Evolutionary conservation across 306 rosid species (phyloP).

Genomic region (Hylodesmum podocarpum): DNA sequence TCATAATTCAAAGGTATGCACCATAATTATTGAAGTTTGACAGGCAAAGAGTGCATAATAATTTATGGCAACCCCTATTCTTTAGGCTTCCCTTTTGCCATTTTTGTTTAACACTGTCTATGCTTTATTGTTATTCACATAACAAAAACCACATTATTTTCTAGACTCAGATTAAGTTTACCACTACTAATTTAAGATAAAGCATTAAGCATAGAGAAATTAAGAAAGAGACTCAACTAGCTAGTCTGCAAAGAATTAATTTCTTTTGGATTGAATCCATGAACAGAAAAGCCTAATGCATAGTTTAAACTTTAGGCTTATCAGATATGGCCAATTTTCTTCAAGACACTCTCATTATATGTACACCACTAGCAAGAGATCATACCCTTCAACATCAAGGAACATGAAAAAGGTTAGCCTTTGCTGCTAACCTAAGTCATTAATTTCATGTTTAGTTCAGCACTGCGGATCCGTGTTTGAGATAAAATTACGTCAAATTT

Average conservation of each 20-base stretch:
- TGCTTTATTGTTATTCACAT: slow-evolving; percentile 23
- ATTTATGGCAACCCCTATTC: slow-evolving; percentile 39
- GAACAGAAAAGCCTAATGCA: slow-evolving; percentile 37
- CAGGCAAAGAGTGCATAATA: slow-evolving; percentile 37
- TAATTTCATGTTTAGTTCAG: too few relatives aligned
- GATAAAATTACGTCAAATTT: too few relatives aligned
- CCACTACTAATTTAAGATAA: not conserved
- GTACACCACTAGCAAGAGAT: slow-evolving; percentile 32
- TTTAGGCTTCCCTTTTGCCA: slow-evolving; percentile 36
- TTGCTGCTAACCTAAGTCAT: slow-evolving; percentile 15
- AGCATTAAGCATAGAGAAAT: not conserved
- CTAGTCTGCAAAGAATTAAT: slow-evolving; percentile 25
- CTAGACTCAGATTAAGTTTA: slow-evolving; percentile 15
- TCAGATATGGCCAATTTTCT: slow-evolving; percentile 26
- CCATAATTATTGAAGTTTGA: slow-evolving; percentile 51
- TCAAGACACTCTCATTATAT: slow-evolving; percentile 42
- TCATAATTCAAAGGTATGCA: slow-evolving; percentile 37
- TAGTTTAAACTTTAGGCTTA: slow-evolving; percentile 41
- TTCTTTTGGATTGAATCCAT: slow-evolving; percentile 39
- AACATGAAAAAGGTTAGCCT: slow-evolving; percentile 26
- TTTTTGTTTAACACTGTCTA: slow-evolving; percentile 31
- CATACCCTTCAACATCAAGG: slow-evolving; percentile 25
- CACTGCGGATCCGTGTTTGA: too few relatives aligned
- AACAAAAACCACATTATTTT: slow-evolving; percentile 40
- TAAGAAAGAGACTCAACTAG: not conserved